These are phyloP conservation scores for Aspergillus bridgeri DNA, from an alignment of 495 filamentous ascomycete genomes.

Conservation along the genomic window DNA sequence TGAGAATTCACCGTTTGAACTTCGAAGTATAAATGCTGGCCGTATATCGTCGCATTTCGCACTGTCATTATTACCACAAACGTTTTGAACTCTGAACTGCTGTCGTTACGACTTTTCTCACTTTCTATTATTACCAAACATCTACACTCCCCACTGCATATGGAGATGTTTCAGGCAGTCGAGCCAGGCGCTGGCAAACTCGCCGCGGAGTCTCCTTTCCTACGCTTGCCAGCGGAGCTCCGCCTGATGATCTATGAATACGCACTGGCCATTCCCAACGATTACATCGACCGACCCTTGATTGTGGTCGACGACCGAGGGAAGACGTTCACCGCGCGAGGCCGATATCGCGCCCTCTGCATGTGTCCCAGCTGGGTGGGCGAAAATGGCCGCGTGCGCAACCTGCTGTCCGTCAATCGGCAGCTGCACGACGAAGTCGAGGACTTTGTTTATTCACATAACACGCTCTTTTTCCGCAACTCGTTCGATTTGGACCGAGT, in stretches of 20 bases:
- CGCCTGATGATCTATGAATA: conserved; percentile 44
- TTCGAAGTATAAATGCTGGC: background rate
- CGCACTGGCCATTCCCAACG: conserved; percentile 33
- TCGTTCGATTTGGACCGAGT: conserved; percentile 37
- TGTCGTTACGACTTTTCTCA: background rate
- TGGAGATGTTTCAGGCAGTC: background rate
- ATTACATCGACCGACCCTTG: conserved; percentile 33
- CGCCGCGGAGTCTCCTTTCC: conserved; percentile 2
- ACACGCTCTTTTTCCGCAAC: conserved; percentile 44
- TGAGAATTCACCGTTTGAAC: background rate
- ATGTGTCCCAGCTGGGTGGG: conserved; percentile 39
- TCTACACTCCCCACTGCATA: background rate
- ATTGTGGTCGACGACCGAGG: conserved; percentile 37
- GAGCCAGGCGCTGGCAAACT: background rate
- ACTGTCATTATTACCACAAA: background rate
- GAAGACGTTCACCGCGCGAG: conserved; percentile 29
- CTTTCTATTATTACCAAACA: background rate
- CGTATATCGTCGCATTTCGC: background rate
- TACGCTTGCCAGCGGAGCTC: conserved; percentile 7
- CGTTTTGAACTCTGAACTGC: no score
- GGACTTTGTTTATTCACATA: conserved; percentile 34
- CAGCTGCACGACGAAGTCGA: conserved; percentile 44
- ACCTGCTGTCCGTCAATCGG: conserved; percentile 32
- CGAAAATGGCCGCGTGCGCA: conserved; percentile 30
- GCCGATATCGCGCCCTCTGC: conserved; percentile 31